These are phyloP conservation scores for Batkoa obscura DNA, from an alignment of 371 early-diverging fungal genomes.

Conservation along the genomic window DNA sequence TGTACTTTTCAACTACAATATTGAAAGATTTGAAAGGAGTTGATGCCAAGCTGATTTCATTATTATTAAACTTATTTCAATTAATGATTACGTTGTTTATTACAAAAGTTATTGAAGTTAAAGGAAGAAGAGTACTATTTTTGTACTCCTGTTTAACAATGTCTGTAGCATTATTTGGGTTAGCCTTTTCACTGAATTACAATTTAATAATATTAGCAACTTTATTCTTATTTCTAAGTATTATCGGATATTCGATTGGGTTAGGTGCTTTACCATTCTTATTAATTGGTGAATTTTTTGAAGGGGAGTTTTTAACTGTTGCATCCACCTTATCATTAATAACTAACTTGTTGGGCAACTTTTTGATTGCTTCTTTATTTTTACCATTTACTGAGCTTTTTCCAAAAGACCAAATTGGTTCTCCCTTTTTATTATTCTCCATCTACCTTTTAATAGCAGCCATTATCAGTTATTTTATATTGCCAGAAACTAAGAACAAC, in stretches of 20 bases:
- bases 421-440: neutral
- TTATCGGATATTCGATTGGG: slow-evolving; percentile 75
- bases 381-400: slow-evolving; percentile 41
- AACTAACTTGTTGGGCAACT: slow-evolving; percentile 52
- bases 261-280: slow-evolving; percentile 76
- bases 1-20: slow-evolving; percentile 68
- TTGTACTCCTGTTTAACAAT: slow-evolving; percentile 40
- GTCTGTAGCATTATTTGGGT: slow-evolving; percentile 25
- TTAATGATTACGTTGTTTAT: slow-evolving; percentile 49
- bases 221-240: slow-evolving; percentile 47
- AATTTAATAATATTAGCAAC: slow-evolving; percentile 30
- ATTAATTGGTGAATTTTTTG: slow-evolving; percentile 65
- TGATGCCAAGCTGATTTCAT: slow-evolving; percentile 38
- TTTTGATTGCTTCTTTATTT: slow-evolving; percentile 44
- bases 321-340: slow-evolving; percentile 49
- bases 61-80: slow-evolving; percentile 57
- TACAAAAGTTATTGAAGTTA: slow-evolving; percentile 51
- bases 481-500: no score
- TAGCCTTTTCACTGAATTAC: slow-evolving; percentile 36
- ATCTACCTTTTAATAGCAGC: no score
- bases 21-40: slow-evolving; percentile 42
- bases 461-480: no score
- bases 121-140: slow-evolving; percentile 62
- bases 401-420: slow-evolving; percentile 11
- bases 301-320: slow-evolving; percentile 39